Evolutionary conservation across 805 yeast species (phyloP), one percentile per base, ranked within the genome.

Genomic region (Zygosaccharomyces bailii): DNA sequence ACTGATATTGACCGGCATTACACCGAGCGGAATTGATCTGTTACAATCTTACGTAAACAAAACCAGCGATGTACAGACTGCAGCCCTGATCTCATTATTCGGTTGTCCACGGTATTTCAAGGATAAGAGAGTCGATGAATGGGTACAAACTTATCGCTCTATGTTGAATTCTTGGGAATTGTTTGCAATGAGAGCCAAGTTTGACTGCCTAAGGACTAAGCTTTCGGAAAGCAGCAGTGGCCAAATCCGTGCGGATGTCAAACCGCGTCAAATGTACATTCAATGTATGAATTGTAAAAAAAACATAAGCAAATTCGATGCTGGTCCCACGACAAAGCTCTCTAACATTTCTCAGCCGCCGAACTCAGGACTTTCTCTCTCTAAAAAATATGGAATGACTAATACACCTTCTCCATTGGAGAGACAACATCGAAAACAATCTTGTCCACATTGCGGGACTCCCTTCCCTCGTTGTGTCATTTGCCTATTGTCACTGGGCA

Each of bases 41-140:
- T 64, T 91, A 33, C 96, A 90, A 65, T 78, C 87, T 0, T 91
- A 85, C 64, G 93, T 90, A 25, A 91, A 89, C 63, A 74, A 90
- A 55, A 86, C 95, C 0, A 78, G 87, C 42, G 99, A 91, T 62
- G 84, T 89, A 2, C 99, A 91, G 62, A 89, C 95, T 0, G 96
- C 96, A 0, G 82, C 96, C 0, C 66, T 90, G 42, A 80, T 91
- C 3, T 76, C 87, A 0, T 73, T 90, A 4, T 86, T 77, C 67
- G 96, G 89, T 0, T 82, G 82, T 40, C 97, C 98, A 0, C 71
- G 89, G 48, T 90, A 84, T 62, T 87, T 90, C 62, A 66, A 66
- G 7, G 96, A 88, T 60, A 67, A 65, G 4, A 69, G 95, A 45
- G 87, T 84, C 2, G 84, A 82, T 23, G 77, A 75, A 46, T 91